These are phyloP conservation scores for Tetramitus jugosus DNA, from an alignment of 208 protist species.

Conservation along the genomic window DNA sequence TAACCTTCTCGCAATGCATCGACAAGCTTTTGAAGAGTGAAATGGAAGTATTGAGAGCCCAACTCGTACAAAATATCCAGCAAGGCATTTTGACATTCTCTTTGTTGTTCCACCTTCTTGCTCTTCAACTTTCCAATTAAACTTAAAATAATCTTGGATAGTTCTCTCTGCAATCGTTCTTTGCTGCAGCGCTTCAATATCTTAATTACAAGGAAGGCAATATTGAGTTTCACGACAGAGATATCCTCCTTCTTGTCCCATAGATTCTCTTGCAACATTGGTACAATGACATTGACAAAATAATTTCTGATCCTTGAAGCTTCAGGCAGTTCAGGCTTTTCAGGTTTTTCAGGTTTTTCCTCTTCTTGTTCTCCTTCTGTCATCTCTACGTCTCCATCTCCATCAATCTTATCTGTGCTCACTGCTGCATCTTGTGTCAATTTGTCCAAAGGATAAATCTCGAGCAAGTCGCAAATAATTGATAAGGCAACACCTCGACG, in stretches of 20 bases:
- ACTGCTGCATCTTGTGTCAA: neutral
- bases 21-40: neutral
- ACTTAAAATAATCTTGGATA: neutral
- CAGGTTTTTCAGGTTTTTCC: neutral
- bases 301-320: too few species aligned
- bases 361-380: neutral
- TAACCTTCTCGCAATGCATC: neutral
- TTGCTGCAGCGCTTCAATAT: slow-evolving; percentile 3
- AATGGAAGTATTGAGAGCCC: neutral
- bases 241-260: slow-evolving; percentile 11
- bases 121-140: slow-evolving; percentile 7
- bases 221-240: neutral
- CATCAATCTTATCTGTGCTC: neutral
- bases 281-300: neutral
- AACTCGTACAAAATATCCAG: neutral
- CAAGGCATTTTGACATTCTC: neutral
- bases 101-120: neutral
- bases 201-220: slow-evolving; percentile 5
- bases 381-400: neutral
- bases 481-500: neutral
- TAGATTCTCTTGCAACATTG: neutral
- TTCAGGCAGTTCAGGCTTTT: neutral
- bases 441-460: neutral
- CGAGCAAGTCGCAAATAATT: neutral
- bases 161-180: neutral